Conservation (phyloP, 2,329 filamentous ascomycete genomes). For the Pseudogymnoascus sp. region DNA sequence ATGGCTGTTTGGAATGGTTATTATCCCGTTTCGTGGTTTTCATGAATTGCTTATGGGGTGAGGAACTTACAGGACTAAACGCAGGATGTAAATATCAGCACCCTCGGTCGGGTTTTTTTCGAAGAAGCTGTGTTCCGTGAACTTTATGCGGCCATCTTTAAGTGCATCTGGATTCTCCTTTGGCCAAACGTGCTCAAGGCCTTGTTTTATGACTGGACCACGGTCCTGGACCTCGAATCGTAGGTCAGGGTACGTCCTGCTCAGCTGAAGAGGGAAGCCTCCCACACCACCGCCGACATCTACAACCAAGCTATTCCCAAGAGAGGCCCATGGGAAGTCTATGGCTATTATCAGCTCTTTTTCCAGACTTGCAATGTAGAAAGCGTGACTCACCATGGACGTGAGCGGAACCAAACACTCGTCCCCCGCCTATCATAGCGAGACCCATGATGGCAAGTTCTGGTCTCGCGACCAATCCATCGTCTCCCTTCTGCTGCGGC, state of each 20-base stretch:
- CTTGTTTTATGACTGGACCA: constrained; percentile 21
- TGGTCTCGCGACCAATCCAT: constrained; percentile 16
- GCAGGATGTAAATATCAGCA: constrained; percentile 24
- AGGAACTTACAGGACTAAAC: constrained; percentile 16
- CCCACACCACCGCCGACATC: constrained; percentile 28
- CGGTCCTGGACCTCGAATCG: constrained; percentile 32
- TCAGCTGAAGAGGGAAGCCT: constrained; percentile 28
- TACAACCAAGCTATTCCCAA: constrained; percentile 21
- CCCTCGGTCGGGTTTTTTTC: constrained; percentile 21
- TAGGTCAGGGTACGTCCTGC: constrained; percentile 26
- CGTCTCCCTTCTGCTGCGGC: constrained; percentile 13
- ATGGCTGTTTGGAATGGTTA: constrained; percentile 12
- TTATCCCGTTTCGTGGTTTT: too few relatives aligned
- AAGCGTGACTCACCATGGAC: constrained; percentile 19
- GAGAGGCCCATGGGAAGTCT: constrained; percentile 24
- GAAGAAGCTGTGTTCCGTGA: constrained; percentile 26
- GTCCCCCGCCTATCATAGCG: constrained; percentile 26
- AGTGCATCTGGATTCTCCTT: constrained; percentile 22
- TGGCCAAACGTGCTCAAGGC: constrained; percentile 24
- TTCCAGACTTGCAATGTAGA: not conserved
- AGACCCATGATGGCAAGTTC: constrained; percentile 22
- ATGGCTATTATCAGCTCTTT: not conserved
- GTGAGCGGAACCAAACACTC: constrained; percentile 22
- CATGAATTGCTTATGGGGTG: not conserved
- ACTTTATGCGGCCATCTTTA: constrained; percentile 15